Evolutionary conservation across 306 rosid genomes (phyloP).

Genomic region (Cyclanthera cordifolia): DNA sequence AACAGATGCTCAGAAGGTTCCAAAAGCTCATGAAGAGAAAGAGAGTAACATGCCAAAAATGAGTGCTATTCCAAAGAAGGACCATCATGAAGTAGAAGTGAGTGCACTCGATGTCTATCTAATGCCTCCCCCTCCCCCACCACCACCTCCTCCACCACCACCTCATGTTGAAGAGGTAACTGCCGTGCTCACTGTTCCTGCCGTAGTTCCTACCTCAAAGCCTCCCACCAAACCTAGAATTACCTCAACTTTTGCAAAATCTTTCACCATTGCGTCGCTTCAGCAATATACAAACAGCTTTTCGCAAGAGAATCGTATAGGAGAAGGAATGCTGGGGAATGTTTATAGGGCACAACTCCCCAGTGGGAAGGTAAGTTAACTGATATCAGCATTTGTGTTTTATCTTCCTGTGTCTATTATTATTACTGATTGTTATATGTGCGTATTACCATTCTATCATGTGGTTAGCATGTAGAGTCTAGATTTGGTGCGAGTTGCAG

Average conservation of each 20-base stretch:
- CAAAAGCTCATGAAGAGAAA: conserved; percentile 38
- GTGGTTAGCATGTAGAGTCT: neutral
- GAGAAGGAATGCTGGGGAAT: conserved; percentile 81
- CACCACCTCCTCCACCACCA: conserved; percentile 33
- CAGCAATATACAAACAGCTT: conserved; percentile 95
- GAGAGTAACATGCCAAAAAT: conserved; percentile 31
- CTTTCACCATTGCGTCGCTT: conserved; percentile 73
- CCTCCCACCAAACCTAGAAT: conserved; percentile 29
- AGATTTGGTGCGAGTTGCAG: neutral
- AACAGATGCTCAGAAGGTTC: conserved; percentile 36
- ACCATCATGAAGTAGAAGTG: conserved; percentile 38
- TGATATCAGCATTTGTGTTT: neutral
- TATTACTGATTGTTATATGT: neutral
- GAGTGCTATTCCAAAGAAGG: conserved; percentile 37
- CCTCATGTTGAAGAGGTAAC: conserved; percentile 45
- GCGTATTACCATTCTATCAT: neutral
- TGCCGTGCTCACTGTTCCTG: conserved; percentile 39
- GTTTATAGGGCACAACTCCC: conserved; percentile 93
- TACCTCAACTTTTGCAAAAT: conserved; percentile 44
- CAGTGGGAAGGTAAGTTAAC: conserved; percentile 62
- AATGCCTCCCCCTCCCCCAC: conserved; percentile 42
- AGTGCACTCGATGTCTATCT: conserved; percentile 27
- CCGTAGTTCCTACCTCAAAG: conserved; percentile 27
- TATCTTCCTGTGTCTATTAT: neutral
- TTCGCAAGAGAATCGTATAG: conserved; percentile 73